phyloP scores from a whole-genome alignment of 2,329 filamentous ascomycete genomes.

The Waltergamsia citrina region DNA sequence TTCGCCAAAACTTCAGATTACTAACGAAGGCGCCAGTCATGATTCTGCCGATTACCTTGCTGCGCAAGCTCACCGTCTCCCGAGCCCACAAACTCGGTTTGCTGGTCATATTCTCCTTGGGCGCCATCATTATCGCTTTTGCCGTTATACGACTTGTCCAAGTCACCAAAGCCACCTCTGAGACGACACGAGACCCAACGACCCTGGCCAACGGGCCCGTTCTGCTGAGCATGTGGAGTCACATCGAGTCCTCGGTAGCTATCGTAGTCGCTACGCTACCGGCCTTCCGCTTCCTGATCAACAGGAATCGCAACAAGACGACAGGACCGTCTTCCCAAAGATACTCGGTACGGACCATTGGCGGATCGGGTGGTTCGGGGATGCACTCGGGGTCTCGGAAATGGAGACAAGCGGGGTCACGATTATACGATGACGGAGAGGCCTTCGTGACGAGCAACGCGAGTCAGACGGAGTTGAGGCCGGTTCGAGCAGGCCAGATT shows the following conservation, averaged over 20 bases:
- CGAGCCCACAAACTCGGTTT: slow-evolving; percentile 4
- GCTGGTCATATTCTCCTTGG: slow-evolving; percentile 6
- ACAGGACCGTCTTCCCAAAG: too few species aligned
- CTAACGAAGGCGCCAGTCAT: background rate
- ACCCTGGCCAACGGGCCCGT: slow-evolving; percentile 7
- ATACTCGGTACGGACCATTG: too few species aligned
- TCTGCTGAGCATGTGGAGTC: slow-evolving; percentile 8
- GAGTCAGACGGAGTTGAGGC: slow-evolving; percentile 6
- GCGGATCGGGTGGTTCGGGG: background rate
- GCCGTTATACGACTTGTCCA: slow-evolving; percentile 5
- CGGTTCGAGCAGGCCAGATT: slow-evolving; percentile 3
- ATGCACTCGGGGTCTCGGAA: too few species aligned
- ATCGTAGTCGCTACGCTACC: slow-evolving; percentile 7
- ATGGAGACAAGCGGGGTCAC: background rate
- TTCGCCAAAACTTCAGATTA: too few species aligned
- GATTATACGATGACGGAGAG: background rate
- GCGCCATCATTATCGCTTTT: slow-evolving; percentile 7
- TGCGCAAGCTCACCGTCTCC: background rate
- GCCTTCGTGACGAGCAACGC: background rate
- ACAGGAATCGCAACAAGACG: slow-evolving; percentile 5
- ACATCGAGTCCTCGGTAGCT: slow-evolving; percentile 7
- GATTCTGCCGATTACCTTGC: background rate
- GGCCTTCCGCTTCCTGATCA: slow-evolving; percentile 6
- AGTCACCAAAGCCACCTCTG: slow-evolving; percentile 6
- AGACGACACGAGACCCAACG: slow-evolving; percentile 6